Base-by-base conservation (phyloP, 208 protist species). In the Naegleria fowleri region DNA sequence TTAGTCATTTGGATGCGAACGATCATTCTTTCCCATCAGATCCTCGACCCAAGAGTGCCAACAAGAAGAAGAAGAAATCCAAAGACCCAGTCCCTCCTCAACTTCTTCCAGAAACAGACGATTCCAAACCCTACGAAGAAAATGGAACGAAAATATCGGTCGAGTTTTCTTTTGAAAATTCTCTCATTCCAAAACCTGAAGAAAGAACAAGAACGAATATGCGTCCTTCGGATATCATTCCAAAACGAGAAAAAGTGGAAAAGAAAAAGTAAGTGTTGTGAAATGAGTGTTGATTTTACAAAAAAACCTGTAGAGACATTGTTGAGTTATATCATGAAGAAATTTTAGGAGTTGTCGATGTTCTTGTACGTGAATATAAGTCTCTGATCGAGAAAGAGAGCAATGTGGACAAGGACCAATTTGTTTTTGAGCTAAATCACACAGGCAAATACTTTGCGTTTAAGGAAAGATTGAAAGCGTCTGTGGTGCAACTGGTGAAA, bases 181-280 rank as follows among this genome's bases (percentile, higher is more conserved):
- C 96, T 11, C 91, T 98, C 51, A 94, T 94, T 43, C 94, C 93
- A 36, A 94, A 97, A 22, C 93, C 95, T 29, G 95, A 92, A 38
- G 95, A 97, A 91, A 96, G 96, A 51, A 93, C 95, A 19, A 93
- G 95, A 6, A 95, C 96, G 0, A 87, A 90, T 13, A 51, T 96
- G 19, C 94, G 91, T 38, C 96, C 96, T 13, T 87, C 91, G 33
- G 95, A 96, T 86, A 93, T 98, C 36, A 96, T 98, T 59, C 95
- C 96, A 7, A 86, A 92, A 29, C 92, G 94, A 52, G 59, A 91
- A n/a, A 41, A 75, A 16, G 79, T 91, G 0, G 67, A 88, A 29
- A 39, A 91, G 55, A 83, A 79, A 79, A 79, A 36, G 67, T 79
- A 79, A 79, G 67, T 79, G 19, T 79, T n/a, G n/a, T n/a, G n/a